These are phyloP conservation scores for Volutella citrinella DNA, from an alignment of 2,329 filamentous ascomycete genomes.

Conservation along the genomic window DNA sequence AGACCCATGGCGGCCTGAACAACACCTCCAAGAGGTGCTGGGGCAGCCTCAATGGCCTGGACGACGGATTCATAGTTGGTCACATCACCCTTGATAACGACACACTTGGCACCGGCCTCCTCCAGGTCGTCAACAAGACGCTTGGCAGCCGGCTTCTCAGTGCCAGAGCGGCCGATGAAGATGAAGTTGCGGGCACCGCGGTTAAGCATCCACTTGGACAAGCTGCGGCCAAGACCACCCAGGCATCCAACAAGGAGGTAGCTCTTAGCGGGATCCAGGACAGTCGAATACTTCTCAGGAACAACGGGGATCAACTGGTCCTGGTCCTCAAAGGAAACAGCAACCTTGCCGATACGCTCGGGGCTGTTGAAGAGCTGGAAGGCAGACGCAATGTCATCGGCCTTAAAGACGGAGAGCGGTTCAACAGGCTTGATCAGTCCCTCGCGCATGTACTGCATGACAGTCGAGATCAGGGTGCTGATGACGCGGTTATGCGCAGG, in stretches of 20 bases:
- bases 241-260: conserved; percentile 16
- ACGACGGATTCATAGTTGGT: neutral
- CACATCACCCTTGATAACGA: conserved; percentile 6
- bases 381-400: too few relatives aligned
- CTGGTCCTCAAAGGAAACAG: neutral
- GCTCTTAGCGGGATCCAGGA: neutral
- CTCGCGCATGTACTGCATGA: too few relatives aligned
- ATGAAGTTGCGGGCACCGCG: conserved; percentile 24
- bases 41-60: conserved; percentile 4
- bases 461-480: too few relatives aligned
- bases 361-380: neutral
- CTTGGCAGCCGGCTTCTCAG: conserved; percentile 14
- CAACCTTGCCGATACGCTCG: neutral
- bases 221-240: conserved; percentile 11
- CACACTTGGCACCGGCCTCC: neutral
- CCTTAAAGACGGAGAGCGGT: too few relatives aligned
- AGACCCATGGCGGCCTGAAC: conserved; percentile 22
- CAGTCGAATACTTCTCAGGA: neutral
- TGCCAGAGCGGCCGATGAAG: conserved; percentile 24
- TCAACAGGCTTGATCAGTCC: too few relatives aligned
- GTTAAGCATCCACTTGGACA: conserved; percentile 12
- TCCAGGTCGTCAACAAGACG: conserved; percentile 13
- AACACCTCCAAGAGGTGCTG: conserved; percentile 17
- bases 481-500: too few relatives aligned
- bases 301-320: neutral